Evolutionary conservation across 306 rosid genomes (phyloP).

Genomic region (Quillaja saponaria): DNA sequence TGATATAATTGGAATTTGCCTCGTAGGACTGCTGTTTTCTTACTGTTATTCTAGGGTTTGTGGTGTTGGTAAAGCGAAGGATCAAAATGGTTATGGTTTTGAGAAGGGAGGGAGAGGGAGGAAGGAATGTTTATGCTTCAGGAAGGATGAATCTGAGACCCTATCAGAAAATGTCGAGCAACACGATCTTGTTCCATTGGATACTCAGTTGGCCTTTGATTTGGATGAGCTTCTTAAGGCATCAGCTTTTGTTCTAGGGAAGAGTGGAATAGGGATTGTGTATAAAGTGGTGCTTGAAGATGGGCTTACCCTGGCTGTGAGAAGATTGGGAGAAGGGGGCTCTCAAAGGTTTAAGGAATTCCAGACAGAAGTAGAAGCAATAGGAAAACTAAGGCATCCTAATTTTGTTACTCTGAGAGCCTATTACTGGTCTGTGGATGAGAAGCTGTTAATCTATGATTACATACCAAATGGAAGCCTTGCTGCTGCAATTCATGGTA

Average conservation of each 20-base stretch:
- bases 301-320: conserved; percentile 83
- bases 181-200: conserved; percentile 87
- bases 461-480: conserved; percentile 90
- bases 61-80: conserved; percentile 48
- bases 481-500: conserved; percentile 86
- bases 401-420: conserved; percentile 81
- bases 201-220: conserved; percentile 76
- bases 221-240: conserved; percentile 98
- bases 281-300: conserved; percentile 98
- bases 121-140: conserved; percentile 74
- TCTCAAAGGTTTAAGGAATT: conserved; percentile 96
- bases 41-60: conserved; percentile 80
- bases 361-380: conserved; percentile 97
- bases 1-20: conserved; percentile 81
- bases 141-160: conserved; percentile 70
- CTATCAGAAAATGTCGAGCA: conserved; percentile 80
- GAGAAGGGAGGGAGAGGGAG: conserved; percentile 59
- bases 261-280: conserved; percentile 93
- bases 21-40: conserved; percentile 82
- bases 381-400: conserved; percentile 91
- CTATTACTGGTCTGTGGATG: conserved; percentile 98
- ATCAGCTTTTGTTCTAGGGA: conserved; percentile 94
- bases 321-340: conserved; percentile 98
- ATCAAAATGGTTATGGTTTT: conserved; percentile 39
- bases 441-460: conserved; percentile 92